Percentiles rank a stretch among this genome's conserved stretches.
phyloP scores from a whole-genome alignment of 164 flowering plant genomes.

The Cinnamomum chago region DNA sequence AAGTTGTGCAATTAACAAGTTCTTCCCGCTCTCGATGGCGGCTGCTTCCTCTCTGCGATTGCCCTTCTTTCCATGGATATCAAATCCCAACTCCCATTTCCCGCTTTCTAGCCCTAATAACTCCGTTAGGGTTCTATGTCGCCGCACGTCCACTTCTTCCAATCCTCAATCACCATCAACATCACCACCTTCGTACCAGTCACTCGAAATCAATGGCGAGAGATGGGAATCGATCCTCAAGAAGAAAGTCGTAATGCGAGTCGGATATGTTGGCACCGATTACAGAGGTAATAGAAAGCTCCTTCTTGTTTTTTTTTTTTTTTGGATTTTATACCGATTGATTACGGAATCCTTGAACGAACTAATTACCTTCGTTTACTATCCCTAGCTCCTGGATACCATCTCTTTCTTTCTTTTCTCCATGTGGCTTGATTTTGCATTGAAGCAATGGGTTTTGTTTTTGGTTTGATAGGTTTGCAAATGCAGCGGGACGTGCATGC shows the following conservation, averaged over 20 bases:
- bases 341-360: background rate
- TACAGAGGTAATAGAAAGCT: slow-evolving; percentile 47
- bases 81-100: slow-evolving; percentile 7
- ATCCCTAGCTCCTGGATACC: background rate
- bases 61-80: slow-evolving; percentile 19
- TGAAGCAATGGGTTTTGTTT: background rate
- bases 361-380: background rate
- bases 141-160: slow-evolving; percentile 1
- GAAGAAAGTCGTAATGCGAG: slow-evolving; percentile 79
- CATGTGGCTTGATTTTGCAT: background rate
- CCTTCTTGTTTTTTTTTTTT: background rate
- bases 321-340: background rate
- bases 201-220: background rate
- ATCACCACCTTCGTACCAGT: slow-evolving; percentile 1
- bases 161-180: slow-evolving; percentile 16
- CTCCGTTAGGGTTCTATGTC: background rate
- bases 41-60: slow-evolving; percentile 27
- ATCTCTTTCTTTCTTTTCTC: background rate
- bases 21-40: background rate
- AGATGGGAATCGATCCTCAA: slow-evolving; percentile 59
- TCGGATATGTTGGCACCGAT: slow-evolving; percentile 77
- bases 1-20: no score
- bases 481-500: slow-evolving; percentile 53
- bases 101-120: slow-evolving; percentile 10
- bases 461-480: slow-evolving; percentile 53